These are phyloP conservation scores for Hypoxylon sp. DNA, from an alignment of 2,329 filamentous ascomycete genomes.

Conservation along the genomic window DNA sequence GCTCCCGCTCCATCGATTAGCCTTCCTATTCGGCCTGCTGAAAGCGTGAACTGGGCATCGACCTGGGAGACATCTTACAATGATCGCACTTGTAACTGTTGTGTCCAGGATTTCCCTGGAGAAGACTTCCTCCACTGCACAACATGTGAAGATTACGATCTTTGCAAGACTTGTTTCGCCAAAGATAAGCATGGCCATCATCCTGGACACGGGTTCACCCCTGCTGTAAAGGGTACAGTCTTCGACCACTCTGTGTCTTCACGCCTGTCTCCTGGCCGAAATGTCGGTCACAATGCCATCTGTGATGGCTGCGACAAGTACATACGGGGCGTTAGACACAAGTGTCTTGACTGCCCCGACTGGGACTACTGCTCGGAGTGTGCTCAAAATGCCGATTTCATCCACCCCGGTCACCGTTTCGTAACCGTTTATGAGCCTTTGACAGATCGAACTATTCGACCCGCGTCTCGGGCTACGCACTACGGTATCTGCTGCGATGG, in stretches of 20 bases:
- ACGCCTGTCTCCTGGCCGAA: constrained; percentile 84
- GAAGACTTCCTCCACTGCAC: constrained; percentile 87
- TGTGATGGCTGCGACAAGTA: constrained; percentile 95
- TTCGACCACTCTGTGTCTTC: constrained; percentile 73
- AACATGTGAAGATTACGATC: constrained; percentile 89
- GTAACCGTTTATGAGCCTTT: constrained; percentile 86
- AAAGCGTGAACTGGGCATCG: constrained; percentile 5
- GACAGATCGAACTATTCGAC: constrained; percentile 57
- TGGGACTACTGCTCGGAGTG: constrained; percentile 95
- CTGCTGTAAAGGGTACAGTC: constrained; percentile 74
- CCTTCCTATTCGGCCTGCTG: constrained; percentile 44
- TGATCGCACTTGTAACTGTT: constrained; percentile 77
- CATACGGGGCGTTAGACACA: constrained; percentile 92
- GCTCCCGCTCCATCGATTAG: constrained; percentile 19
- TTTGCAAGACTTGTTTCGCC: constrained; percentile 87
- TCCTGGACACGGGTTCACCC: constrained; percentile 84
- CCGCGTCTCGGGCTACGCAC: constrained; percentile 70
- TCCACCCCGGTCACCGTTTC: constrained; percentile 89
- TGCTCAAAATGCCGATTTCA: constrained; percentile 73
- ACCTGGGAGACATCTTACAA: constrained; percentile 37
- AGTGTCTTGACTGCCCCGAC: constrained; percentile 96
- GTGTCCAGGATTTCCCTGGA: constrained; percentile 79
- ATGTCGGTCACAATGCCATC: constrained; percentile 85
- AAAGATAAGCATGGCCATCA: constrained; percentile 89
- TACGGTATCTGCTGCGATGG: constrained; percentile 95